phyloP scores from a whole-genome alignment of 2,329 filamentous ascomycete genomes.

The Ascochyta fabae region DNA sequence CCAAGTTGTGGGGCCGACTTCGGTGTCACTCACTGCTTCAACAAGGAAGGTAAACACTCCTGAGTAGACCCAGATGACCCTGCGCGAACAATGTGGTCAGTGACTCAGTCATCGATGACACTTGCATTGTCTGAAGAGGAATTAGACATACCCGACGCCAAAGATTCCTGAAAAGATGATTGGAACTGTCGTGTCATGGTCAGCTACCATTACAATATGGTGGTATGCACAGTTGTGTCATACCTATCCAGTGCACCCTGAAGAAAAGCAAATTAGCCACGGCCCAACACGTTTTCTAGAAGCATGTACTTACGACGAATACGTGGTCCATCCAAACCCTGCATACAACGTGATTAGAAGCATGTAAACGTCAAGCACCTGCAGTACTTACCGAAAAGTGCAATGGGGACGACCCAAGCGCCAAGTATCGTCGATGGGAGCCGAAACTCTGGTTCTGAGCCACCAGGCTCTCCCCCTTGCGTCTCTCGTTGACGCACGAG shows the following conservation, averaged over 20 bases:
- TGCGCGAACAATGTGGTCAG: constrained; percentile 49
- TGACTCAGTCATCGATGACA: constrained; percentile 34
- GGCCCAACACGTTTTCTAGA: constrained; percentile 57
- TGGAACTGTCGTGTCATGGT: constrained; percentile 52
- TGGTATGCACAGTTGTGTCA: constrained; percentile 30
- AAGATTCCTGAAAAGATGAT: constrained; percentile 58
- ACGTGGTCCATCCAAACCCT: constrained; percentile 84
- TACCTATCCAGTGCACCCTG: constrained; percentile 60
- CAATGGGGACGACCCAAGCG: constrained; percentile 77
- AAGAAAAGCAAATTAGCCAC: constrained; percentile 36
- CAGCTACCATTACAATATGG: constrained; percentile 40
- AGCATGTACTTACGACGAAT: constrained; percentile 72
- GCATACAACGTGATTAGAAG: constrained; percentile 40
- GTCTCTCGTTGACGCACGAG: constrained; percentile 63
- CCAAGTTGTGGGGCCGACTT: constrained; percentile 29
- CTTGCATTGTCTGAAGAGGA: constrained; percentile 24
- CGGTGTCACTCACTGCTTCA: constrained; percentile 55
- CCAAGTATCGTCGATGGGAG: constrained; percentile 73
- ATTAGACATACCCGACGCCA: constrained; percentile 50
- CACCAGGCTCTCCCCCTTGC: constrained; percentile 60
- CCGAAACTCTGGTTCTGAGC: constrained; percentile 84
- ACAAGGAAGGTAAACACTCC: constrained; percentile 91
- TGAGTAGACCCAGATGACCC: constrained; percentile 78
- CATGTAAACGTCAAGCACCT: constrained; percentile 29
- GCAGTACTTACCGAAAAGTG: constrained; percentile 72